Percentiles rank a stretch among this genome's conserved stretches.
These are phyloP conservation scores for Penicillium sp. DNA, from an alignment of 2,329 filamentous ascomycete genomes.

Conservation along the genomic window DNA sequence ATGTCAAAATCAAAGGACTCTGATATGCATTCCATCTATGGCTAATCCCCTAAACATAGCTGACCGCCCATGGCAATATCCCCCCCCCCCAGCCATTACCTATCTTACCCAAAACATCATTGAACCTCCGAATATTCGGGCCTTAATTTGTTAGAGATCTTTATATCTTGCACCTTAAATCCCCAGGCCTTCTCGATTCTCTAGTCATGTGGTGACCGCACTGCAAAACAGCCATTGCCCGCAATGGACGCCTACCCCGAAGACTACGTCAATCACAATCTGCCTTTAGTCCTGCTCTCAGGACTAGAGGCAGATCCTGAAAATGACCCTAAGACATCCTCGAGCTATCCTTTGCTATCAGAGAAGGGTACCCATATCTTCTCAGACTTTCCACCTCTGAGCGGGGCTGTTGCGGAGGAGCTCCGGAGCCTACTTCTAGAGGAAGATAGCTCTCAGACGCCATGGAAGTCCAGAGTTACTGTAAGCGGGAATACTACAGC, in stretches of 20 bases:
- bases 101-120: constrained; percentile 4
- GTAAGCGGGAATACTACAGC: constrained; percentile 48
- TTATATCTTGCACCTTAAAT: neutral
- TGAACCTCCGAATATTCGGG: neutral
- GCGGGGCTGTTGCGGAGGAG: constrained; percentile 62
- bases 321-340: constrained; percentile 25
- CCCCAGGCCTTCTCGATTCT: neutral
- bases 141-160: neutral
- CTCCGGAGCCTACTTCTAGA: constrained; percentile 65
- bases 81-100: neutral
- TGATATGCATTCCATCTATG: neutral
- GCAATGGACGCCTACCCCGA: constrained; percentile 49
- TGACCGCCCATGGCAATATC: constrained; percentile 12
- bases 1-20: neutral
- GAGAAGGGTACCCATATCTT: constrained; percentile 62
- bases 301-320: constrained; percentile 58
- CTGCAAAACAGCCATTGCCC: constrained; percentile 27
- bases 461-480: constrained; percentile 64
- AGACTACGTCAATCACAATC: constrained; percentile 80
- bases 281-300: constrained; percentile 78
- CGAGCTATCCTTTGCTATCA: constrained; percentile 51
- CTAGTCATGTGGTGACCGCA: constrained; percentile 37
- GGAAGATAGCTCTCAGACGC: constrained; percentile 61
- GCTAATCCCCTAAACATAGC: neutral
- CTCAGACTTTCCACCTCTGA: constrained; percentile 68